Evolutionary conservation across 2,329 filamentous ascomycete genomes (phyloP), one percentile per base, ranked within the genome.

Genomic region (Pseudogymnoascus sp.): DNA sequence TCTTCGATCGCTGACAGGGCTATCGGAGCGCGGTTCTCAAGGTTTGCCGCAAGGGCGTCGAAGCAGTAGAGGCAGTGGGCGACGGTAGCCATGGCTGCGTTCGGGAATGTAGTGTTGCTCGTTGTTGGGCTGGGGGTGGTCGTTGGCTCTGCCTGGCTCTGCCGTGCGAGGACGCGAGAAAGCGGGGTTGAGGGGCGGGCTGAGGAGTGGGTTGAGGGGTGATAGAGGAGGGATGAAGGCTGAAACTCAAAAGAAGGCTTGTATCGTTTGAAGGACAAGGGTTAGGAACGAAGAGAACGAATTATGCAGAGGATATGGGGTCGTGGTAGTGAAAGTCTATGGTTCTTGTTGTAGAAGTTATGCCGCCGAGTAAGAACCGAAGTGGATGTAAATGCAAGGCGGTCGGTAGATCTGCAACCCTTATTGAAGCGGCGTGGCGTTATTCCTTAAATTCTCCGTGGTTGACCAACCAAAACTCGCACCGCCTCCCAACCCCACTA

Each of bases 1-100:
- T 84, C 77, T 75, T 93, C 84, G 63, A 96, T 81, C 65, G 87
- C 80, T 44, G 78, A 73, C 24, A 97, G 84, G 58, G 79, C 80
- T 68, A 92, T 79, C 9, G 89, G 77, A 63, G 86, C 79, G 64
- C 87, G 86, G 65, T 82, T 78, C 67, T 90, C 83, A 67, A 96
- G 89, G 64, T 85, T 83, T 60, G 92, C 88, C 58, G 84, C 81
- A 37, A 99, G 85, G 40, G 81, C 81, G 76, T 99, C 94, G 79
- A 99, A 97, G 79, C 92, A 97, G 75, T 87, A 92, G 70, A 93
- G 85, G 75, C 92, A 97, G 76, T 97, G 93, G 63, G 87, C 87
- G 69, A 84, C 76, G 62, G 88, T 88, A 58, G 94, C 93, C 93
- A 97, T 97, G 67, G 39, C 68, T 61, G 57, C 50, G 54, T 36